Evolutionary conservation across 441 rosid species (phyloP).

Genomic region (Melastoma candidum): DNA sequence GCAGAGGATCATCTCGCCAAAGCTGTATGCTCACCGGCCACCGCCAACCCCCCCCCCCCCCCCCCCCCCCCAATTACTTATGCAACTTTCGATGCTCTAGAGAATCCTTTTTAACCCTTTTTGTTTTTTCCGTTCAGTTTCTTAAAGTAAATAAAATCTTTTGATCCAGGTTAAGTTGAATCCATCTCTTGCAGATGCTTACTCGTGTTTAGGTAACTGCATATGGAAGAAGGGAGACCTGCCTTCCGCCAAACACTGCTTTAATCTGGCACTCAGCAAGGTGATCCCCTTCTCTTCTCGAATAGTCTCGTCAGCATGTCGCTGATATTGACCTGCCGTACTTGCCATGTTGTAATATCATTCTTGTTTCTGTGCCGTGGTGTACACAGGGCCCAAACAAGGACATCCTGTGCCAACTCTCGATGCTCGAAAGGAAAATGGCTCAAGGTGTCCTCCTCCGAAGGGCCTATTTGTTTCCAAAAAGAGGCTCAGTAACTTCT

Average conservation of each 20-base stretch:
- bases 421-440: conserved; percentile 72
- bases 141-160: conserved; percentile 13
- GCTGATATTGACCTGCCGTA: background rate
- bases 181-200: conserved; percentile 73
- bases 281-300: conserved; percentile 18
- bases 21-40: conserved; percentile 36
- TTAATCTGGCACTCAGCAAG: conserved; percentile 65
- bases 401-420: conserved; percentile 53
- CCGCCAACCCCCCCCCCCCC: too few species aligned
- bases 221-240: conserved; percentile 83
- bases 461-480: background rate
- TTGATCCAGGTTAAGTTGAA: conserved; percentile 58
- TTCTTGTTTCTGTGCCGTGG: conserved; percentile 7
- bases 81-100: too few species aligned
- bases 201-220: conserved; percentile 62
- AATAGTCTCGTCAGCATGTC: background rate
- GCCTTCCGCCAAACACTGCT: conserved; percentile 52
- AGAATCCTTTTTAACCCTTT: conserved; percentile 4
- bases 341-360: background rate
- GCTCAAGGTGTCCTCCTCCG: conserved; percentile 40
- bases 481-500: background rate
- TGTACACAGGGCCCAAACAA: conserved; percentile 51
- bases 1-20: conserved; percentile 79
- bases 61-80: too few species aligned
- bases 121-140: conserved; percentile 11